Base-by-base conservation (phyloP, 148 eudicot species). In the Persicaria maculosa region DNA sequence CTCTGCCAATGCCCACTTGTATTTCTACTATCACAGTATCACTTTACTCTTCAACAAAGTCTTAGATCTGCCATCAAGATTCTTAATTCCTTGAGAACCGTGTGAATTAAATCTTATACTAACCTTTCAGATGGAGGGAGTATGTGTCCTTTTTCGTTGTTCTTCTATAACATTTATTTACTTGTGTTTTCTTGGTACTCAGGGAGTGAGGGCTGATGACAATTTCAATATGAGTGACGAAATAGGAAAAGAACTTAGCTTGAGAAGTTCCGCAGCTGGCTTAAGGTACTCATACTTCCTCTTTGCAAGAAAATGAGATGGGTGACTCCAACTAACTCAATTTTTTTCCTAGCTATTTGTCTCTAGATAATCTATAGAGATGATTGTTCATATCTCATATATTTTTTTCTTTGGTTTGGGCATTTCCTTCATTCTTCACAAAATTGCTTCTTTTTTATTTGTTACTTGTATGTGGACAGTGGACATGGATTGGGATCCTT, bases 191-290 rank as follows among this genome's bases (percentile, higher is more conserved):
- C 9, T 78, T 78, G 74, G 69, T 59, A 68, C 64, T 71, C 77
- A 89, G 98, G 98, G 91, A 76, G 89, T 89, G 69, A 81, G 94
- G 82, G 90, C 88, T 52, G 97, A 93, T 88, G 87, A 80, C 72
- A 83, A 83, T 82, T 79, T 89, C 25, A 77, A 86, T 71, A 75
- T 91, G 48, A 81, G 77, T 78, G 90, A 88, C 83, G 93, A 89
- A 86, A 82, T 91, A 44, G 96, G 89, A 81, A 88, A 87, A 82
- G 85, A 91, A 75, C 95, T 94, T 73, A 86, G 97, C 80, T 72
- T 78, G 75, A 86, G 80, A 80, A 94, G 98, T 83, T 88, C 90
- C 72, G 97, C 86, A 78, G 88, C 89, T 78, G 97, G 97, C 68
- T 67, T 91, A 70, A 91, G 97, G 98, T 94, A 83, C 50, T 52